Conservation (phyloP, 1,139 yeast species). For the Candida sanyaensis region DNA sequence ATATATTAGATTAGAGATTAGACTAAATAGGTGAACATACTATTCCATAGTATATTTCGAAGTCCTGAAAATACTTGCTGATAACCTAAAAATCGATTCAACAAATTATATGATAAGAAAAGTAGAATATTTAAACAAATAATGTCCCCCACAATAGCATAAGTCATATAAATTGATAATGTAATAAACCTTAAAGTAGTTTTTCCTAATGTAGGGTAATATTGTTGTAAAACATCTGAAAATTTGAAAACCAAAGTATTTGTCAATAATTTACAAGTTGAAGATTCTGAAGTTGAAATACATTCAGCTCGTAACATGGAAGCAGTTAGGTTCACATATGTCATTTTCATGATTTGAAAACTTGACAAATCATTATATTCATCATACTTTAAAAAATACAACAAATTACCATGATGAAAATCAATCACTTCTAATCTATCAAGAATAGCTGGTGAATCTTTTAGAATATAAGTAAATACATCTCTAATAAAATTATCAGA, state of each 20-base stretch:
- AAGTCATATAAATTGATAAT: constrained; percentile 26
- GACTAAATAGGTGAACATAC: constrained; percentile 9
- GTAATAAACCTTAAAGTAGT: constrained; percentile 20
- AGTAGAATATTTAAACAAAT: constrained; percentile 27
- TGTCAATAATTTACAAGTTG: constrained; percentile 11
- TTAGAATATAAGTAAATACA: constrained; percentile 26
- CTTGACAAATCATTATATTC: constrained; percentile 10
- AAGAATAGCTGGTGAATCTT: constrained; percentile 18
- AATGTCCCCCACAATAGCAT: constrained; percentile 33
- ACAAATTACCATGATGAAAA: constrained; percentile 14
- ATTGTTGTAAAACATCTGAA: constrained; percentile 20
- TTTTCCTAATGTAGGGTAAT: constrained; percentile 16
- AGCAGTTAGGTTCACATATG: constrained; percentile 9
- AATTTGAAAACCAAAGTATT: constrained; percentile 31
- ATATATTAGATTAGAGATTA: not conserved
- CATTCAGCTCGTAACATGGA: constrained; percentile 10
- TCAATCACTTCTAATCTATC: constrained; percentile 15
- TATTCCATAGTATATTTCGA: constrained; percentile 10
- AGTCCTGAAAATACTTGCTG: constrained; percentile 11
- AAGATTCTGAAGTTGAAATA: not conserved
- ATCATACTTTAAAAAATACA: constrained; percentile 15
- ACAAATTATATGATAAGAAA: constrained; percentile 14
- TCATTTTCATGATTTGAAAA: constrained; percentile 7
- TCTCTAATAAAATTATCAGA: constrained; percentile 32
- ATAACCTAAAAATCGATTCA: constrained; percentile 10